These are phyloP conservation scores for Thelonectria blattea DNA, from an alignment of 2,329 filamentous ascomycete genomes.

Conservation along the genomic window DNA sequence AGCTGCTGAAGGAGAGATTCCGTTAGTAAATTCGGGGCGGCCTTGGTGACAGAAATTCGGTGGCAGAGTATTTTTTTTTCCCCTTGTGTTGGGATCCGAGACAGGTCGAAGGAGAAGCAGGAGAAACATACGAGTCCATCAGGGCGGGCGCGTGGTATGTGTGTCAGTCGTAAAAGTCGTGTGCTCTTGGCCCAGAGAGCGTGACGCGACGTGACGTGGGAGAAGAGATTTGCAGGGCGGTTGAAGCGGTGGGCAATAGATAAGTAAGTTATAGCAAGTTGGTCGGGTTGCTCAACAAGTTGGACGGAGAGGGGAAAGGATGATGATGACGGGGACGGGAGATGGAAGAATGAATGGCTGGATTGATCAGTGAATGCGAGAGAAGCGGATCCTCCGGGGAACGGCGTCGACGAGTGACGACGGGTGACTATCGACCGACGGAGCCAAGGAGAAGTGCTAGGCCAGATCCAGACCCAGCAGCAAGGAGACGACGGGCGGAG, in stretches of 20 bases:
- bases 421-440: slow-evolving; percentile 12
- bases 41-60: slow-evolving; percentile 6
- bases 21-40: slow-evolving; percentile 20
- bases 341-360: slow-evolving; percentile 1
- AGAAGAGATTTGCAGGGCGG: slow-evolving; percentile 15
- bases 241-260: slow-evolving; percentile 22
- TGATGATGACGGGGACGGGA: slow-evolving; percentile 7
- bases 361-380: not conserved
- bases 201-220: slow-evolving; percentile 35
- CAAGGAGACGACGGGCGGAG: not conserved
- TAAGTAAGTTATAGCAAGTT: too few relatives aligned
- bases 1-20: slow-evolving; percentile 46
- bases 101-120: slow-evolving; percentile 14
- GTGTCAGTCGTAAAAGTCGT: slow-evolving; percentile 35
- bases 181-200: slow-evolving; percentile 34
- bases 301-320: not conserved
- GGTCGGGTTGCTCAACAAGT: not conserved
- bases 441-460: slow-evolving; percentile 13
- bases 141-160: slow-evolving; percentile 28
- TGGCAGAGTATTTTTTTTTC: slow-evolving; percentile 20
- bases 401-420: slow-evolving; percentile 13
- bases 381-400: slow-evolving; percentile 25
- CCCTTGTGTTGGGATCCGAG: slow-evolving; percentile 26
- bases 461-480: slow-evolving; percentile 10
- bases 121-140: slow-evolving; percentile 43